These are phyloP conservation scores for Candida sonorensis DNA, from an alignment of 805 yeast genomes.

Conservation along the genomic window DNA sequence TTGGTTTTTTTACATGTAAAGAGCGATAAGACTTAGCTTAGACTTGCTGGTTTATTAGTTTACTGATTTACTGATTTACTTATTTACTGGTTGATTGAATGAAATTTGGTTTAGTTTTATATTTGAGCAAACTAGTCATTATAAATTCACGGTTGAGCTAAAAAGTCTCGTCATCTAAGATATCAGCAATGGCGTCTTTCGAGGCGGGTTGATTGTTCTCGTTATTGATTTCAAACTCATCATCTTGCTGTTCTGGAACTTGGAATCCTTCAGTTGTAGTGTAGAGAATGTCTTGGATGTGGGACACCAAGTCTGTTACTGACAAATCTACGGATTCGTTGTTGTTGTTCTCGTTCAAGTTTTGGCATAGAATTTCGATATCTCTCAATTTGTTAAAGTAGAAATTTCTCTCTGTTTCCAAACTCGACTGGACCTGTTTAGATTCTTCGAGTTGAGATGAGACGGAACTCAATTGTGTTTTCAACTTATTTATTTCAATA, in stretches of 20 bases:
- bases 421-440: conserved; percentile 51
- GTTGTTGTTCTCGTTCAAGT: conserved; percentile 45
- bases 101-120: too few species aligned
- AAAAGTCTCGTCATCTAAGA: conserved; percentile 31
- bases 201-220: background rate
- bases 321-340: conserved; percentile 20
- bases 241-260: conserved; percentile 34
- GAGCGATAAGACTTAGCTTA: too few species aligned
- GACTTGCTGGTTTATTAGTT: too few species aligned
- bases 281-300: conserved; percentile 71
- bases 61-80: too few species aligned
- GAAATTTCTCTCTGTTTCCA: conserved; percentile 81
- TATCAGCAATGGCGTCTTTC: too few species aligned
- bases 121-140: too few species aligned
- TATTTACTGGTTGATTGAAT: too few species aligned
- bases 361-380: conserved; percentile 74
- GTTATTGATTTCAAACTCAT: conserved; percentile 6
- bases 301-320: conserved; percentile 39
- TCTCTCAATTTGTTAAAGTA: conserved; percentile 86
- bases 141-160: too few species aligned
- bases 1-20: too few species aligned
- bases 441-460: conserved; percentile 52
- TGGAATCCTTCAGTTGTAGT: conserved; percentile 82
- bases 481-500: conserved; percentile 7
- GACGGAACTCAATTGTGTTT: conserved; percentile 42